Conservation (phyloP, 1,139 yeast species). For the Blastobotrys serpentis region DNA sequence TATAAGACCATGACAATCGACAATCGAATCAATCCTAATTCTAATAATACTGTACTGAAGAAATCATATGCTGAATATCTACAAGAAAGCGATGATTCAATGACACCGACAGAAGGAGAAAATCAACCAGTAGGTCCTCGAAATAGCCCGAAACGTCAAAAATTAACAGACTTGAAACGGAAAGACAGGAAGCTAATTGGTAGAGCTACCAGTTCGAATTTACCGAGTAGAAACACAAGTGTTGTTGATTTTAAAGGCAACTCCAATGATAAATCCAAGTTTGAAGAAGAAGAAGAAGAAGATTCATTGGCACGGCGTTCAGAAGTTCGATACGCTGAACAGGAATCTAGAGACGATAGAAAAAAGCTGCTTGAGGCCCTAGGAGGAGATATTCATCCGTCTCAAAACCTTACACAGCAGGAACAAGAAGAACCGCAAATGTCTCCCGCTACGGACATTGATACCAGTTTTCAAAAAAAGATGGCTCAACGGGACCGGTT, state of each 20-base stretch:
- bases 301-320: neutral
- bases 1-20: neutral
- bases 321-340: constrained; percentile 29
- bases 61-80: neutral
- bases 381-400: constrained; percentile 22
- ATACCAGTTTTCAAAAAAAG: constrained; percentile 2
- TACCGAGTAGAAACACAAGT: constrained; percentile 8
- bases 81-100: neutral
- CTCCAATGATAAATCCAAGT: neutral
- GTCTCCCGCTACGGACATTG: constrained; percentile 17
- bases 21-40: neutral
- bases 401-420: constrained; percentile 2
- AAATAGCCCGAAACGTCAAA: neutral
- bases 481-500: neutral
- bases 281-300: neutral
- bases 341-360: constrained; percentile 27
- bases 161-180: neutral
- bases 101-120: neutral
- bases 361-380: constrained; percentile 28
- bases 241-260: constrained; percentile 1
- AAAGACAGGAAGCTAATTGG: constrained; percentile 19
- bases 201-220: constrained; percentile 20
- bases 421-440: constrained; percentile 10
- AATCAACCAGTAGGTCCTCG: neutral
- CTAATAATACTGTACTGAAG: neutral